Evolutionary conservation across 495 filamentous ascomycete genomes (phyloP).

Genomic region (Lepraria neglecta): DNA sequence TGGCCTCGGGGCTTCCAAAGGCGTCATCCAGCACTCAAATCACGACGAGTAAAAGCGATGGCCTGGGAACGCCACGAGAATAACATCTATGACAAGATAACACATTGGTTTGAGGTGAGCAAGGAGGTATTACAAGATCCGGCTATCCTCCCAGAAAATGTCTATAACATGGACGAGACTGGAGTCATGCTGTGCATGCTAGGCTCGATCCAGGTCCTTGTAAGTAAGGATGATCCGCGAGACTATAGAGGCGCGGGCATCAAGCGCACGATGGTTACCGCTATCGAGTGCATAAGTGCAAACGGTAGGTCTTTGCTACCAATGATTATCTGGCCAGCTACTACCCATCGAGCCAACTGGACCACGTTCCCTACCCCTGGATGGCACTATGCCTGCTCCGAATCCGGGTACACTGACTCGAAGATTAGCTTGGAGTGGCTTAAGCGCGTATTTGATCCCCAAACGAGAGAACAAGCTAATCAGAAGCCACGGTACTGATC

Average conservation of each 20-base stretch:
- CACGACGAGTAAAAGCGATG: conserved; percentile 25
- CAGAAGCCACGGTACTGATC: conserved; percentile 25
- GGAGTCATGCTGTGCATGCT: conserved; percentile 33
- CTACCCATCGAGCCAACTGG: conserved; percentile 26
- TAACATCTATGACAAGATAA: conserved; percentile 38
- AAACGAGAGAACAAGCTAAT: conserved; percentile 25
- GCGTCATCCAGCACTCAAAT: conserved; percentile 30
- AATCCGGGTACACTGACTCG: conserved; percentile 25
- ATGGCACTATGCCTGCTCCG: conserved; percentile 26
- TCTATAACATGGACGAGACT: conserved; percentile 35
- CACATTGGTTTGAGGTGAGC: conserved; percentile 35
- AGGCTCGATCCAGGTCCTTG: conserved; percentile 33
- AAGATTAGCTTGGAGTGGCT: conserved; percentile 31
- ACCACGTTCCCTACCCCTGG: conserved; percentile 25
- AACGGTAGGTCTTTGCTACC: conserved; percentile 26
- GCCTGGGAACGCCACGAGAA: conserved; percentile 32
- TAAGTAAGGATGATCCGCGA: conserved; percentile 32
- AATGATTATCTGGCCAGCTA: conserved; percentile 31
- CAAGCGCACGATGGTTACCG: conserved; percentile 30
- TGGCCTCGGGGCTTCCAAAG: conserved; percentile 30
- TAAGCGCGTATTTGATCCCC: conserved; percentile 25
- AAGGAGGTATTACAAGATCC: conserved; percentile 28
- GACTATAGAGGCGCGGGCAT: conserved; percentile 29
- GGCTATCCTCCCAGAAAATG: conserved; percentile 28
- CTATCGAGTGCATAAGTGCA: conserved; percentile 34